A percentile compares a stretch with the other conserved stretches of the same genome.
These are phyloP conservation scores for Bacterosira constricta DNA, from an alignment of 108 stramenopile genomes.

Conservation along the genomic window DNA sequence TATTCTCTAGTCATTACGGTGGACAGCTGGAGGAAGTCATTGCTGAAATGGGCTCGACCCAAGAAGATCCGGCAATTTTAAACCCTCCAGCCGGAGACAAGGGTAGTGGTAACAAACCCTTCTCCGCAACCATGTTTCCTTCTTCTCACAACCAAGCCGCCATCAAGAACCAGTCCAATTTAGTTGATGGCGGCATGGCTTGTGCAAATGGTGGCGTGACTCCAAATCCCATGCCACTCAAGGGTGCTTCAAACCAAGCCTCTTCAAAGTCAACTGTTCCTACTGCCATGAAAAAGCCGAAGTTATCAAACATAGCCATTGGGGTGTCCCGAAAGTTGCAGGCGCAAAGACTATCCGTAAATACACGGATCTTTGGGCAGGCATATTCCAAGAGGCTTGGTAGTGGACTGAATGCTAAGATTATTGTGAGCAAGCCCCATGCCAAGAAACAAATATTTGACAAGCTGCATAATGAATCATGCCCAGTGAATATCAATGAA, in stretches of 20 bases:
- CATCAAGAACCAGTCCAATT: slow-evolving; percentile 13
- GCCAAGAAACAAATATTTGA: slow-evolving; percentile 79
- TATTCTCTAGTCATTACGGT: slow-evolving; percentile 47
- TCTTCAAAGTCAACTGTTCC: no score
- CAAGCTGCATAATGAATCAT: slow-evolving; percentile 59
- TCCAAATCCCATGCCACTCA: slow-evolving; percentile 21
- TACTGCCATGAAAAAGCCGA: no score
- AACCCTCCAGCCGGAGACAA: slow-evolving; percentile 24
- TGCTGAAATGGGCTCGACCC: slow-evolving; percentile 50
- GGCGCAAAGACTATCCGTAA: slow-evolving; percentile 59
- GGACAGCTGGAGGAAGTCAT: slow-evolving; percentile 55
- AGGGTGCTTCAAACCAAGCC: no score
- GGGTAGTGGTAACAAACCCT: not conserved
- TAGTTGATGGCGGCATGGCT: slow-evolving; percentile 17
- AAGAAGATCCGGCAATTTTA: slow-evolving; percentile 51
- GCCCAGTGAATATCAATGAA: slow-evolving; percentile 79
- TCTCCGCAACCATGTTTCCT: slow-evolving; percentile 48
- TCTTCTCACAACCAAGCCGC: slow-evolving; percentile 18
- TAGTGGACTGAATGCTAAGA: slow-evolving; percentile 61
- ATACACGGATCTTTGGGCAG: no score
- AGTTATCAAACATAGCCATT: slow-evolving; percentile 23
- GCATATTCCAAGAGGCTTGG: slow-evolving; percentile 56
- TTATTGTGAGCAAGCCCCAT: slow-evolving; percentile 60
- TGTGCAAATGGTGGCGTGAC: slow-evolving; percentile 17
- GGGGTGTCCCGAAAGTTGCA: slow-evolving; percentile 68